Percentiles rank a stretch among this genome's conserved stretches.
phyloP scores from a whole-genome alignment of 805 yeast species.

The Isabelozyma rhagii region DNA sequence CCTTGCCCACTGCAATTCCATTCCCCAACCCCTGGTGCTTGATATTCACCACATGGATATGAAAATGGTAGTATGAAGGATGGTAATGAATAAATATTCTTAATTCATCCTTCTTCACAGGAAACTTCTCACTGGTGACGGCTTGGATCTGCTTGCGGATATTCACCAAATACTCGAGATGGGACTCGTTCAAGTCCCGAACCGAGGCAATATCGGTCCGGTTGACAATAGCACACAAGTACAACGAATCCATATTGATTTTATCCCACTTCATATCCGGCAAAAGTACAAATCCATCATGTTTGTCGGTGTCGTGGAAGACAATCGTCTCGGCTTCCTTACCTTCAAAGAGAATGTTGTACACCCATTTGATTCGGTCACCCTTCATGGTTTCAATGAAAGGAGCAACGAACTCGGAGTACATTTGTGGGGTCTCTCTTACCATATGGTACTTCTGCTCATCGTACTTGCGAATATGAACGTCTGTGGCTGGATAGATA shows the following conservation, averaged over 20 bases:
- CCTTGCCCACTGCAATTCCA: conserved; percentile 74
- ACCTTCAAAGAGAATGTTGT: conserved; percentile 75
- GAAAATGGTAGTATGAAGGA: conserved; percentile 95
- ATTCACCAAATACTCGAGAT: conserved; percentile 54
- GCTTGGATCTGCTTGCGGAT: conserved; percentile 44
- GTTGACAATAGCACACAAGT: conserved; percentile 73
- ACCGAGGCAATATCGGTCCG: conserved; percentile 67
- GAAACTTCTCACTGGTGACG: conserved; percentile 38
- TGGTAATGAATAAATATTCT: conserved; percentile 88
- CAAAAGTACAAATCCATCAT: conserved; percentile 64
- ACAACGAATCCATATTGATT: conserved; percentile 61
- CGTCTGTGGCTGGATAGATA: conserved; percentile 85
- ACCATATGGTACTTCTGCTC: conserved; percentile 59
- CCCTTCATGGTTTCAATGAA: conserved; percentile 76
- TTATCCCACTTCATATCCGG: conserved; percentile 99
- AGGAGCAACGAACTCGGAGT: conserved; percentile 60
- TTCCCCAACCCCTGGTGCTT: conserved; percentile 65
- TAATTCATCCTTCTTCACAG: conserved; percentile 53
- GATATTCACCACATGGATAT: conserved; percentile 81
- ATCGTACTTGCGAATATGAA: conserved; percentile 77
- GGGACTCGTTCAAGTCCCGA: conserved; percentile 64
- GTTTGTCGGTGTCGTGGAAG: conserved; percentile 54
- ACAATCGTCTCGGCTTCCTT: conserved; percentile 84
- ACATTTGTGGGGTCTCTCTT: conserved; percentile 78
- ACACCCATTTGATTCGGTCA: conserved; percentile 83